Conservation (phyloP, 306 rosid species). For the Calophaca sinica region DNA sequence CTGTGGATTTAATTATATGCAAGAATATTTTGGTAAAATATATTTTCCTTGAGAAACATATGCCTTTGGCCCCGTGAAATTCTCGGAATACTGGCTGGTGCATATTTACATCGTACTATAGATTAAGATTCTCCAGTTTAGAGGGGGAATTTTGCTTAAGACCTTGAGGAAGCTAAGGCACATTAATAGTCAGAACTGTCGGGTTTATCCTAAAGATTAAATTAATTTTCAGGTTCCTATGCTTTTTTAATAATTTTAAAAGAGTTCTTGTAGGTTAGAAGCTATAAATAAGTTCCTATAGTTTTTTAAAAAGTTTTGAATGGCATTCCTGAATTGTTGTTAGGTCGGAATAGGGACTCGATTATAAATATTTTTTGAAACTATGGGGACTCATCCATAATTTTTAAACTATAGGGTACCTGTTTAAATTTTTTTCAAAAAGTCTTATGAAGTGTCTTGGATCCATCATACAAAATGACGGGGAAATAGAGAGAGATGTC, state of each 20-base stretch:
- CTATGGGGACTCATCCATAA: not conserved
- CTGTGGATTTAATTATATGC: not conserved
- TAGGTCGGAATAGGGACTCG: too few relatives aligned
- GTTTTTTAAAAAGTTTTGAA: not conserved
- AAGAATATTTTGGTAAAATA: not conserved
- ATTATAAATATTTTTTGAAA: not conserved
- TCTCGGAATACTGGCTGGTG: conserved; percentile 12
- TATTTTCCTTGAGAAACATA: conserved; percentile 3
- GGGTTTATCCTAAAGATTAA: not conserved
- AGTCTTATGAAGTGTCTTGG: not conserved
- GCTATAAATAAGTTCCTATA: not conserved
- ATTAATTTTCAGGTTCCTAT: not conserved
- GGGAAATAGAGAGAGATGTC: not conserved
- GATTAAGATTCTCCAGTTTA: not conserved
- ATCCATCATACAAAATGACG: not conserved
- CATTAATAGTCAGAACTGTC: not conserved
- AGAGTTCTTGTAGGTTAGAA: not conserved
- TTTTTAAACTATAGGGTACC: not conserved
- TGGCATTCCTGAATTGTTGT: too few relatives aligned
- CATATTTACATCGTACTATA: not conserved
- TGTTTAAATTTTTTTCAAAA: not conserved
- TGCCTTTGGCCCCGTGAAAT: conserved; percentile 1
- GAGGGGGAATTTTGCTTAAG: not conserved
- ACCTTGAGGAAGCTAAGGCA: conserved; percentile 15
- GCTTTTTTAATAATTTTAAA: not conserved